Conservation (phyloP, 768 basidiomycete species). For the Cystofilobasidium macerans region DNA sequence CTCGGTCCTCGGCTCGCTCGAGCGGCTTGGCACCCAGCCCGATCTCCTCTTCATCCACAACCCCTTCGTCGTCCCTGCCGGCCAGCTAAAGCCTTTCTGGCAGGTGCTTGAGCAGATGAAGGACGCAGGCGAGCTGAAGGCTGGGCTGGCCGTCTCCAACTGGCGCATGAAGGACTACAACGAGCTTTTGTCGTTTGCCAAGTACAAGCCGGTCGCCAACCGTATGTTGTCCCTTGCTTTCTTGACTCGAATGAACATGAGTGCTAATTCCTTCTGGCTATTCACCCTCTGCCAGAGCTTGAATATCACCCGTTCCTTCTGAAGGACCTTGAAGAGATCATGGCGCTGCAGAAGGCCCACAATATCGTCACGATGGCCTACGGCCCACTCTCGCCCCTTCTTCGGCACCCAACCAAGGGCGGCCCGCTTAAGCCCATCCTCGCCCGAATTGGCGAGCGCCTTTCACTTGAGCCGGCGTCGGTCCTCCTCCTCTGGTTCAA, state of each 20-base stretch:
- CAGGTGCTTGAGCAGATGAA: slow-evolving; percentile 13
- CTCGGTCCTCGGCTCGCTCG: neutral
- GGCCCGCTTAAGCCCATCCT: slow-evolving; percentile 2
- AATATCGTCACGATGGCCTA: slow-evolving; percentile 34
- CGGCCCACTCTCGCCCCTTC: slow-evolving; percentile 31
- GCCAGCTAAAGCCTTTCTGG: slow-evolving; percentile 6
- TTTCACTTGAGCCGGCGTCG: slow-evolving; percentile 29
- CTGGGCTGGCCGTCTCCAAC: slow-evolving; percentile 34
- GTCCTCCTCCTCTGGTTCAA: slow-evolving; percentile 36
- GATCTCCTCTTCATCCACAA: neutral
- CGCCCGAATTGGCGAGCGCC: slow-evolving; percentile 18
- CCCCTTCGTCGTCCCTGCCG: neutral
- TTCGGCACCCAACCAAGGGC: slow-evolving; percentile 26
- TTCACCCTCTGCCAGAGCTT: slow-evolving; percentile 33
- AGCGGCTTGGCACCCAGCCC: neutral
- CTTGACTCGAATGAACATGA: neutral
- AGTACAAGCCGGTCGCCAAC: slow-evolving; percentile 37
- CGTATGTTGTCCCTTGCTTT: slow-evolving; percentile 27
- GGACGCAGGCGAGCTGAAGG: slow-evolving; percentile 33
- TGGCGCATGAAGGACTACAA: slow-evolving; percentile 36
- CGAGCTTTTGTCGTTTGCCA: slow-evolving; percentile 31
- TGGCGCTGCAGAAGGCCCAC: slow-evolving; percentile 33
- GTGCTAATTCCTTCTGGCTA: neutral
- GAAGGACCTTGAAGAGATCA: slow-evolving; percentile 29
- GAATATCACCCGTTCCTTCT: slow-evolving; percentile 40